Conservation (phyloP, 2,329 filamentous ascomycete species). For the Hymenoscyphus fructigenus region DNA sequence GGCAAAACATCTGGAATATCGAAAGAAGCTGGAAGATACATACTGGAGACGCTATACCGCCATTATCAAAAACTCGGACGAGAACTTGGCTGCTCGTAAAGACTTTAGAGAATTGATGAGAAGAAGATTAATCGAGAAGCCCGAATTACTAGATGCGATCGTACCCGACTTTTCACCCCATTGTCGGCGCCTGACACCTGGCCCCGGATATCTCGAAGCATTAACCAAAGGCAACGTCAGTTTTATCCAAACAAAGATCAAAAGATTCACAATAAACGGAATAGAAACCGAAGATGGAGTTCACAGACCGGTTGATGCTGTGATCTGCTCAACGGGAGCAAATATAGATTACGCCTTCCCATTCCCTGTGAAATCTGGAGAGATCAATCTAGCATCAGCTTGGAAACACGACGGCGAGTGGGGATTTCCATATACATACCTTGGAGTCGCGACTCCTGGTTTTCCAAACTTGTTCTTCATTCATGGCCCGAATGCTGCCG, state of each 20-base stretch:
- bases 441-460: conserved; percentile 57
- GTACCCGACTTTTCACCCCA: conserved; percentile 63
- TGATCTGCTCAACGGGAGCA: conserved; percentile 67
- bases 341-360: conserved; percentile 56
- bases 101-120: conserved; percentile 55
- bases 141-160: conserved; percentile 54
- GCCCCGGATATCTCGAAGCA: conserved; percentile 66
- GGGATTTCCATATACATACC: conserved; percentile 58
- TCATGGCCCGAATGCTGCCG: conserved; percentile 53
- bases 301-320: conserved; percentile 56
- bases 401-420: conserved; percentile 49
- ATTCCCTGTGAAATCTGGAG: conserved; percentile 51
- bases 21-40: conserved; percentile 44
- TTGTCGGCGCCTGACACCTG: conserved; percentile 64
- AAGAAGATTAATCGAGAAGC: conserved; percentile 51
- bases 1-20: conserved; percentile 39
- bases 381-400: conserved; percentile 49
- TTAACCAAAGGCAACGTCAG: conserved; percentile 58
- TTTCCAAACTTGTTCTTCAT: conserved; percentile 68
- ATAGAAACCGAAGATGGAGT: conserved; percentile 58
- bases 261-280: conserved; percentile 55
- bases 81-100: conserved; percentile 48
- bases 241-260: conserved; percentile 56
- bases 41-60: conserved; percentile 46
- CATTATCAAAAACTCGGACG: conserved; percentile 53